A percentile compares a stretch with the other conserved stretches of the same genome.
phyloP scores from a whole-genome alignment of 2,329 filamentous ascomycete genomes.

The Spiromastix sp. region DNA sequence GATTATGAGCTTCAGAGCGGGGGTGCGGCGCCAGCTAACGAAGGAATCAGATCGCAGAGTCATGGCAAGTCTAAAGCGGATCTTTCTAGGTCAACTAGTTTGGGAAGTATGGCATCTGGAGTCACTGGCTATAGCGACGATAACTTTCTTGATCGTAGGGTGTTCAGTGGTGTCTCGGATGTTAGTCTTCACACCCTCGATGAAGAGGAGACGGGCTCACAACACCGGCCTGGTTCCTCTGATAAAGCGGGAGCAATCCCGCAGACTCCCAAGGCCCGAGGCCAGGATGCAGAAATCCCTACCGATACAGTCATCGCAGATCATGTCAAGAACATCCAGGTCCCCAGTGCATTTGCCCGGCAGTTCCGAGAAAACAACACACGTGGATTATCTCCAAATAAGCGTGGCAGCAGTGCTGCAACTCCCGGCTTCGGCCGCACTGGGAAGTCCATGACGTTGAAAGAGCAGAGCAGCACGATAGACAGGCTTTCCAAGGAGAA shows the following conservation, averaged over 20 bases:
- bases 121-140: slow-evolving; percentile 45
- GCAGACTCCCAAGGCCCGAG: slow-evolving; percentile 59
- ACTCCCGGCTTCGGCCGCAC: slow-evolving; percentile 42
- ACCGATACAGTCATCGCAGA: slow-evolving; percentile 83
- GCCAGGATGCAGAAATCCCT: slow-evolving; percentile 48
- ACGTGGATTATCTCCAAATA: slow-evolving; percentile 44
- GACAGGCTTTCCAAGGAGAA: slow-evolving; percentile 96
- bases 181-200: slow-evolving; percentile 46
- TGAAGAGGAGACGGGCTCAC: slow-evolving; percentile 42
- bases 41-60: slow-evolving; percentile 13
- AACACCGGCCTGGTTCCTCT: slow-evolving; percentile 28
- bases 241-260: slow-evolving; percentile 36
- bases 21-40: slow-evolving; percentile 52
- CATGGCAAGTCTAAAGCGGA: slow-evolving; percentile 33
- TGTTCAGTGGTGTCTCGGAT: slow-evolving; percentile 31
- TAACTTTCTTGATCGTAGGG: slow-evolving; percentile 34
- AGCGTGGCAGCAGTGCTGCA: slow-evolving; percentile 39
- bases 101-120: slow-evolving; percentile 81
- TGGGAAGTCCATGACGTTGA: slow-evolving; percentile 71
- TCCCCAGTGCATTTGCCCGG: slow-evolving; percentile 76
- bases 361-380: slow-evolving; percentile 64
- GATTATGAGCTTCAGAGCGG: slow-evolving; percentile 79
- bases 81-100: slow-evolving; percentile 67
- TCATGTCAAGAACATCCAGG: slow-evolving; percentile 80
- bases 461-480: slow-evolving; percentile 95